A percentile compares a stretch with the other conserved stretches of the same genome.
These are phyloP conservation scores for Cyclotella atomus DNA, from an alignment of 108 stramenopile genomes.

Conservation along the genomic window DNA sequence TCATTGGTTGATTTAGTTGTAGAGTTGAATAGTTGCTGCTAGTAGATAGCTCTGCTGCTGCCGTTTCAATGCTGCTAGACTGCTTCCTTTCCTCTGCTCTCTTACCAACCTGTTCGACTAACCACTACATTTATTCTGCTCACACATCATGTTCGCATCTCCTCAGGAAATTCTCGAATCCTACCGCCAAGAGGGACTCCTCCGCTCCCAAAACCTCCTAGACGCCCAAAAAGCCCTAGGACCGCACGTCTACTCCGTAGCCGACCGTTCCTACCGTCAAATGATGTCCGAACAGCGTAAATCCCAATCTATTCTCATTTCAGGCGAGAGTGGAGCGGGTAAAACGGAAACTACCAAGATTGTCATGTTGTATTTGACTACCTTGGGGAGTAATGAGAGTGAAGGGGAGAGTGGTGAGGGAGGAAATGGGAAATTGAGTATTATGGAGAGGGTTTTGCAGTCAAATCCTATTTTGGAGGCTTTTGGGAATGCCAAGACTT, in stretches of 20 bases:
- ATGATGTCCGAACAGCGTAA: constrained; percentile 85
- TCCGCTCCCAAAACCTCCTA: constrained; percentile 80
- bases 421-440: constrained; percentile 47
- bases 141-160: neutral
- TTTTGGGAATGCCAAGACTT: constrained; percentile 99
- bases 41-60: neutral
- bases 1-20: neutral
- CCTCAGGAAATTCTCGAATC: constrained; percentile 79
- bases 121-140: neutral
- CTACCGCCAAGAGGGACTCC: constrained; percentile 85
- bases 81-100: no score
- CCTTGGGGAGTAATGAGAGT: constrained; percentile 65
- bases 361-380: constrained; percentile 94
- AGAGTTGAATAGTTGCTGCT: neutral
- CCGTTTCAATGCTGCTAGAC: neutral
- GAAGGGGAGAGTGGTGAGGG: constrained; percentile 16
- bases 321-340: constrained; percentile 94
- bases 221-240: constrained; percentile 61
- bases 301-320: constrained; percentile 92
- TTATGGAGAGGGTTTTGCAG: constrained; percentile 96
- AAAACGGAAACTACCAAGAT: constrained; percentile 97
- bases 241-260: constrained; percentile 93
- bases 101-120: no score
- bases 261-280: constrained; percentile 90
- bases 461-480: constrained; percentile 98